Conservation (phyloP, 164 flowering plant genomes). For the Vitis riparia region DNA sequence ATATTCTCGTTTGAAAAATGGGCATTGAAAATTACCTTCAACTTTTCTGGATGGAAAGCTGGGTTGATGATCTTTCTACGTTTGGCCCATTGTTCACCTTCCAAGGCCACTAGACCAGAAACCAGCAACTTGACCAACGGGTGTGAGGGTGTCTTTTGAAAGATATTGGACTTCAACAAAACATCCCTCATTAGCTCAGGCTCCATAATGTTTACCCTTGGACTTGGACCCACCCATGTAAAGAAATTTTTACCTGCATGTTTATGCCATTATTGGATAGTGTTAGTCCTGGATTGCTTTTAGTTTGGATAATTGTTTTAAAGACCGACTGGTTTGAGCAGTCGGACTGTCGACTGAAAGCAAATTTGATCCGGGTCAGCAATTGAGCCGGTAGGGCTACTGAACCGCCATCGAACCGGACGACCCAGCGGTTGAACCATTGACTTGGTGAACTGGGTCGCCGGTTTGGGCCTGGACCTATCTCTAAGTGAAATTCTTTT, state of each 20-base stretch:
- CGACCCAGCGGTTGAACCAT: too few relatives aligned
- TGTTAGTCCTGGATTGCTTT: too few relatives aligned
- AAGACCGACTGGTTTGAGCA: too few relatives aligned
- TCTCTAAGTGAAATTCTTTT: too few relatives aligned
- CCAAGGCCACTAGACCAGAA: conserved; percentile 23
- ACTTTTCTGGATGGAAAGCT: conserved; percentile 47
- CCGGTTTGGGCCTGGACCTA: too few relatives aligned
- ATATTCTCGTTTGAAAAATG: too few relatives aligned
- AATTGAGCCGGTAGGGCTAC: too few relatives aligned
- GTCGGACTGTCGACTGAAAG: too few relatives aligned
- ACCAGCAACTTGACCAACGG: conserved; percentile 17
- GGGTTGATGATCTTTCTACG: conserved; percentile 50
- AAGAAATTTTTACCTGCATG: conserved; percentile 40
- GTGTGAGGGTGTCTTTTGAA: conserved; percentile 19
- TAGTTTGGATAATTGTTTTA: too few relatives aligned
- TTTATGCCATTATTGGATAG: background rate
- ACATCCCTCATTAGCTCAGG: conserved; percentile 40
- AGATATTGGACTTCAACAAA: conserved; percentile 21
- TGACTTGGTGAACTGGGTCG: too few relatives aligned
- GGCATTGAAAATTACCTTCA: conserved; percentile 33
- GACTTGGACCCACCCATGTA: conserved; percentile 42
- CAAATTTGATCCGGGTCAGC: too few relatives aligned
- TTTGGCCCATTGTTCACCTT: conserved; percentile 56
- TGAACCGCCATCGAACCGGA: too few relatives aligned
- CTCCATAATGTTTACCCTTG: conserved; percentile 34